Percentiles rank a stretch among this genome's conserved stretches.
Conservation (phyloP, 352 stramenopile species). For the Globisporangium uncinulatum region DNA sequence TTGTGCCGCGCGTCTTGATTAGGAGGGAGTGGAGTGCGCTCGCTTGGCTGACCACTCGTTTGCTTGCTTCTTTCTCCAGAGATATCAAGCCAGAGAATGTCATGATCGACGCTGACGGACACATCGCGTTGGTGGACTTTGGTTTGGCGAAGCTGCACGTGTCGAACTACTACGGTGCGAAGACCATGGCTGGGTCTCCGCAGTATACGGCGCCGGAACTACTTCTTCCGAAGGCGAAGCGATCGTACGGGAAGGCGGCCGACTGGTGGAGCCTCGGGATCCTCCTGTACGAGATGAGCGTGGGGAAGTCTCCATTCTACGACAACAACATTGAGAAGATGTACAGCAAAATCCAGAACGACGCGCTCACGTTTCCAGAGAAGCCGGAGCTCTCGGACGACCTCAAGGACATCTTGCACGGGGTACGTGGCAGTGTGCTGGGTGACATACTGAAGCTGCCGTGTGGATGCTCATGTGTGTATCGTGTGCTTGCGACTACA, state of each 20-base stretch:
- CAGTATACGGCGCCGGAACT: constrained; percentile 86
- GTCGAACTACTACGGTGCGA: constrained; percentile 83
- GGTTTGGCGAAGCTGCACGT: constrained; percentile 92
- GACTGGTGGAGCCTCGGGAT: constrained; percentile 91
- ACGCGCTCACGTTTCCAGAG: constrained; percentile 72
- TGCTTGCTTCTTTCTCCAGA: constrained; percentile 17
- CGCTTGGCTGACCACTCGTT: not conserved
- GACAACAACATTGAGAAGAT: constrained; percentile 93
- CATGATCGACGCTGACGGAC: constrained; percentile 93
- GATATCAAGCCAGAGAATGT: constrained; percentile 97
- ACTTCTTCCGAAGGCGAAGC: constrained; percentile 78
- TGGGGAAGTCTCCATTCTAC: constrained; percentile 91
- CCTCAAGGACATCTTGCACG: constrained; percentile 74
- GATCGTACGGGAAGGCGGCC: constrained; percentile 83
- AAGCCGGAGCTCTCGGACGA: constrained; percentile 63
- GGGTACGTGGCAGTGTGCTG: constrained; percentile 21
- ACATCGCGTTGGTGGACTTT: constrained; percentile 95
- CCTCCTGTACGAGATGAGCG: constrained; percentile 91
- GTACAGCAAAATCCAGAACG: constrained; percentile 91
- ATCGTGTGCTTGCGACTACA: constrained; percentile 9
- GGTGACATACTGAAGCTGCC: not conserved
- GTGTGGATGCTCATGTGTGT: not conserved
- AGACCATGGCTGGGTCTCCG: constrained; percentile 85
- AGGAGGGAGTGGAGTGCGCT: not conserved
- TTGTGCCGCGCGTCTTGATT: not conserved